These are phyloP conservation scores for Phoma herbarum DNA, from an alignment of 2,329 filamentous ascomycete genomes.

Conservation along the genomic window DNA sequence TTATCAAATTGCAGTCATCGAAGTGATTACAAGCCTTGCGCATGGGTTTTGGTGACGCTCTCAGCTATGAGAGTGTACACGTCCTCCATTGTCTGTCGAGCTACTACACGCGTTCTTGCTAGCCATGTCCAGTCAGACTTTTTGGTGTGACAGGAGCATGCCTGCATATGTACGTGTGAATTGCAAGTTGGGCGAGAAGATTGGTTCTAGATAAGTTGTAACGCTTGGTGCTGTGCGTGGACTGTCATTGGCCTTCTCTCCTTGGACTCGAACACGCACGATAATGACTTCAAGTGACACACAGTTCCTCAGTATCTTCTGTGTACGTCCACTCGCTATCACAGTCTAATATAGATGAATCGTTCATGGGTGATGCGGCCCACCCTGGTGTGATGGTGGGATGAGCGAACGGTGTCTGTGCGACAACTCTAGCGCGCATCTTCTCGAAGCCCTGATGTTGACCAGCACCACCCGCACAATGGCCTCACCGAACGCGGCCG, in stretches of 20 bases:
- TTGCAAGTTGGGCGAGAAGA: neutral
- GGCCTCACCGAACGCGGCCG: slow-evolving; percentile 32
- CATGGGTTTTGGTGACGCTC: neutral
- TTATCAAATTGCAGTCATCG: neutral
- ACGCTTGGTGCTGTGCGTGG: neutral
- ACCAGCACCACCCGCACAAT: slow-evolving; percentile 40
- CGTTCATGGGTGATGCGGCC: neutral
- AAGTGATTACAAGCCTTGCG: neutral
- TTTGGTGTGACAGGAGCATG: neutral
- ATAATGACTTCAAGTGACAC: neutral
- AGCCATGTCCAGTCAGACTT: neutral
- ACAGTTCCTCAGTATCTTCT: neutral
- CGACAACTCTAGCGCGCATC: slow-evolving; percentile 6
- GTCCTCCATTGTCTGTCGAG: neutral
- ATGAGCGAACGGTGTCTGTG: slow-evolving; percentile 10
- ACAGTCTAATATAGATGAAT: neutral
- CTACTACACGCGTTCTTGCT: neutral
- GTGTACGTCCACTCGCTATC: too few relatives aligned
- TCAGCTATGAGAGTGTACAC: neutral
- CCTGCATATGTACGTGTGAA: neutral
- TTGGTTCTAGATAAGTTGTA: neutral
- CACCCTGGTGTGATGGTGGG: slow-evolving; percentile 16
- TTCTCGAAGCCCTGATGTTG: slow-evolving; percentile 23
- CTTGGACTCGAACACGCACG: neutral
- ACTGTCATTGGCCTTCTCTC: neutral